These are phyloP conservation scores for Colletotrichum karsti DNA, from an alignment of 2,329 filamentous ascomycete genomes.

Conservation along the genomic window DNA sequence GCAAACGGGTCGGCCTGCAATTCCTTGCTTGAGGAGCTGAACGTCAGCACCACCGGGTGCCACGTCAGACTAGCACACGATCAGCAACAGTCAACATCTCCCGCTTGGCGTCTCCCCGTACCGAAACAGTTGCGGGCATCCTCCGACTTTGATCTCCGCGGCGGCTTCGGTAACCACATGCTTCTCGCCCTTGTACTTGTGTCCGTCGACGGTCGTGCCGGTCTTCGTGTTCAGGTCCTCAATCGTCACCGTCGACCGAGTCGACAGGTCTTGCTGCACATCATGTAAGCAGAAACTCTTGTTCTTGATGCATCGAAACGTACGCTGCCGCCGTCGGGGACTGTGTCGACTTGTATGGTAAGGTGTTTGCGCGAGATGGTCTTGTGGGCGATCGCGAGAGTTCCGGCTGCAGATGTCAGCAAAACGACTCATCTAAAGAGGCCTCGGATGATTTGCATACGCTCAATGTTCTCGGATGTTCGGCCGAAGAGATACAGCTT, in stretches of 20 bases:
- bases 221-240: slow-evolving; percentile 86
- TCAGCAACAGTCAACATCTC: neutral
- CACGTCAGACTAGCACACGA: slow-evolving; percentile 71
- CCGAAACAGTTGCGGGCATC: slow-evolving; percentile 71
- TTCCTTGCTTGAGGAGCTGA: slow-evolving; percentile 78
- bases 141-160: slow-evolving; percentile 77
- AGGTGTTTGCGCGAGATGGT: slow-evolving; percentile 91
- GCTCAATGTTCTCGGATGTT: slow-evolving; percentile 65
- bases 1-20: slow-evolving; percentile 72
- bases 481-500: slow-evolving; percentile 88
- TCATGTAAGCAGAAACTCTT: neutral
- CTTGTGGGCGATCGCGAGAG: slow-evolving; percentile 77
- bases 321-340: slow-evolving; percentile 74
- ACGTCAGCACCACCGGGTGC: slow-evolving; percentile 82
- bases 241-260: slow-evolving; percentile 75
- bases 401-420: slow-evolving; percentile 59
- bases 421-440: neutral
- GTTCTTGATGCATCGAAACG: slow-evolving; percentile 32
- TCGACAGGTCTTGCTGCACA: slow-evolving; percentile 65
- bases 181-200: slow-evolving; percentile 71
- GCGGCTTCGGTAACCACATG: slow-evolving; percentile 60
- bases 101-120: slow-evolving; percentile 38
- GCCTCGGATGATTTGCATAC: slow-evolving; percentile 54
- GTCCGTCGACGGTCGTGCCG: slow-evolving; percentile 81
- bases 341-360: slow-evolving; percentile 74